phyloP scores from a whole-genome alignment of 768 basidiomycete genomes.

The Tulasnella sp. region DNA sequence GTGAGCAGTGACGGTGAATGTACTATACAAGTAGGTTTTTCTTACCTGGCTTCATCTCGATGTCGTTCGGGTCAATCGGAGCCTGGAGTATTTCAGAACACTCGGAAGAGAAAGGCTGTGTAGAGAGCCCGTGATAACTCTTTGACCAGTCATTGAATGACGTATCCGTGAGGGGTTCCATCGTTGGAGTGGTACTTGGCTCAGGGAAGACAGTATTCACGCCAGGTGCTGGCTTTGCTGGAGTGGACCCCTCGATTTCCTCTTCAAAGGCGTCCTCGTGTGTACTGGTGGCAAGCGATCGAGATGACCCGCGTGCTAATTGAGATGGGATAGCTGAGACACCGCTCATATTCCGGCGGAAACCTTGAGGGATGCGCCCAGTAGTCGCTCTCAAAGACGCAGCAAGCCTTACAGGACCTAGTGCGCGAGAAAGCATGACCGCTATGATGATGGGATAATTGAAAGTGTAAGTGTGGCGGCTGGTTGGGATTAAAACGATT shows the following conservation, averaged over 20 bases:
- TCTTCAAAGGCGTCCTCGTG: too few species aligned
- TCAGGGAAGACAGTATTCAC: slow-evolving; percentile 1
- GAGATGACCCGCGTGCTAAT: too few species aligned
- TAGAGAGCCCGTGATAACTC: slow-evolving; percentile 72
- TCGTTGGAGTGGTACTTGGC: not conserved
- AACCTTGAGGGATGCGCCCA: too few species aligned
- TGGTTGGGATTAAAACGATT: not conserved
- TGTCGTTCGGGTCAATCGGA: slow-evolving; percentile 62
- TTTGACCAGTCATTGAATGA: slow-evolving; percentile 73
- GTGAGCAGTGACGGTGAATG: not conserved
- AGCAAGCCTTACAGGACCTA: too few species aligned
- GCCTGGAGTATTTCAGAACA: slow-evolving; percentile 60
- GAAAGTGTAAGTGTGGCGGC: not conserved
- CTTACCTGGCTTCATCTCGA: slow-evolving; percentile 91
- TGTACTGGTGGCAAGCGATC: too few species aligned
- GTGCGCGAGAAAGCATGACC: too few species aligned
- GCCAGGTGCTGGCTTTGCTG: not conserved
- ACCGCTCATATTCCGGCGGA: too few species aligned
- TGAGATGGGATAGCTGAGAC: too few species aligned
- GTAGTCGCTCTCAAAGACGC: too few species aligned
- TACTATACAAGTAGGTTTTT: too few species aligned
- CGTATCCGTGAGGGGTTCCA: not conserved
- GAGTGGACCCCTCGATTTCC: too few species aligned
- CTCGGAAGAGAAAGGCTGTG: slow-evolving; percentile 67
- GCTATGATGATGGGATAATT: too few species aligned